These are phyloP conservation scores for Lyophyllum shimeji DNA, from an alignment of 768 basidiomycete species.

Conservation along the genomic window DNA sequence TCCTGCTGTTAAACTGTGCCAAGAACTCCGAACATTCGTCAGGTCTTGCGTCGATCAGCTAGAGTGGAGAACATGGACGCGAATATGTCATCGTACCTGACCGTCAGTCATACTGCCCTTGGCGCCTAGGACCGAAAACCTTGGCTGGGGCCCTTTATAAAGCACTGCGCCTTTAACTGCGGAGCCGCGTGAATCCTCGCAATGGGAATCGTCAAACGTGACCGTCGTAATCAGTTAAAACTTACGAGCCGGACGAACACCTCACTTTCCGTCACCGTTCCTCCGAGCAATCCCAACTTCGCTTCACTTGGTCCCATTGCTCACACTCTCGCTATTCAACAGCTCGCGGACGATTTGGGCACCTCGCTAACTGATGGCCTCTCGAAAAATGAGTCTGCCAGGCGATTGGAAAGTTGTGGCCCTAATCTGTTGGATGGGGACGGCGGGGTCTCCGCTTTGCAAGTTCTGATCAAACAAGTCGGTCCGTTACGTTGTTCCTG, in stretches of 20 bases:
- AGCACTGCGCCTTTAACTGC: background rate
- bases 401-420: conserved; percentile 31
- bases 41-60: background rate
- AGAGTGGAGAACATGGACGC: background rate
- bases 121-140: background rate
- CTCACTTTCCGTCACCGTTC: conserved; percentile 31
- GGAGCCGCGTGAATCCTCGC: background rate
- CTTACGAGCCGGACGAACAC: conserved; percentile 31
- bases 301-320: conserved; percentile 28
- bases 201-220: conserved; percentile 15
- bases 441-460: conserved; percentile 32
- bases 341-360: conserved; percentile 30
- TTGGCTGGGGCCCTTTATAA: background rate
- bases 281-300: conserved; percentile 30
- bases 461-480: conserved; percentile 34
- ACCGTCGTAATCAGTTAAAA: conserved; percentile 13
- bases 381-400: conserved; percentile 32
- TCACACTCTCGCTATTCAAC: conserved; percentile 24
- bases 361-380: conserved; percentile 33
- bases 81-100: background rate
- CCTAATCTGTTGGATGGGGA: conserved; percentile 34
- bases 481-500: conserved; percentile 19
- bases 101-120: background rate
- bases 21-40: background rate
- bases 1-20: too few relatives aligned